These are phyloP conservation scores for Hyphopichia buzzinii DNA, from an alignment of 1,139 yeast species.

Conservation along the genomic window DNA sequence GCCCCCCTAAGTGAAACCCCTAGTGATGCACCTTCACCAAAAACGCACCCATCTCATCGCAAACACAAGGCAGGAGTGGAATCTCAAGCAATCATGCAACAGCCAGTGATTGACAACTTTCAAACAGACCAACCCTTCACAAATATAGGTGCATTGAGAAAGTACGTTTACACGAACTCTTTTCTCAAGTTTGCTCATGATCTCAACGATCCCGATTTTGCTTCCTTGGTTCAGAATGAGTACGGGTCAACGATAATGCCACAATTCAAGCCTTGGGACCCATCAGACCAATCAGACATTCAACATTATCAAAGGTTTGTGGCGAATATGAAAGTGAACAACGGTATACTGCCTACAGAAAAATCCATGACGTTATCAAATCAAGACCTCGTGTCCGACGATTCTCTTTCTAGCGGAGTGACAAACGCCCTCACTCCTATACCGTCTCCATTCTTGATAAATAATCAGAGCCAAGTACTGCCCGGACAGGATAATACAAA, in stretches of 20 bases:
- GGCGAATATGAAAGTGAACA: not conserved
- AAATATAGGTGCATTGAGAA: constrained; percentile 1
- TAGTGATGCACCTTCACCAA: not conserved
- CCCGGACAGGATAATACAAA: not conserved
- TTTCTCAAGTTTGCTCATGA: constrained; percentile 1
- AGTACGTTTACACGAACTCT: constrained; percentile 2
- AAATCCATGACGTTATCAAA: not conserved
- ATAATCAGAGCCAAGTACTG: not conserved
- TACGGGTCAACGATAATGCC: not conserved
- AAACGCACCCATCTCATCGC: not conserved
- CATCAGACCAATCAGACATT: not conserved
- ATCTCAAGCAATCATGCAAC: not conserved
- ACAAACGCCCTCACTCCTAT: not conserved
- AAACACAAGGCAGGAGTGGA: not conserved
- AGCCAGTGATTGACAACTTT: constrained; percentile 4
- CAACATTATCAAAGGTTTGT: not conserved
- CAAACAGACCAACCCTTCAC: constrained; percentile 4
- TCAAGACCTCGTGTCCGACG: not conserved
- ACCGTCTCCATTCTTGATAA: not conserved
- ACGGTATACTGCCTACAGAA: not conserved
- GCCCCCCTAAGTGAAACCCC: not conserved
- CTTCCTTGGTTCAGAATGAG: not conserved
- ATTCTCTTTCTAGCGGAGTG: not conserved
- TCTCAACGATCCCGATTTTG: not conserved
- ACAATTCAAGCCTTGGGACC: constrained; percentile 1